These are phyloP conservation scores for Cytospora piceicola DNA, from an alignment of 2,329 filamentous ascomycete genomes.

Conservation along the genomic window DNA sequence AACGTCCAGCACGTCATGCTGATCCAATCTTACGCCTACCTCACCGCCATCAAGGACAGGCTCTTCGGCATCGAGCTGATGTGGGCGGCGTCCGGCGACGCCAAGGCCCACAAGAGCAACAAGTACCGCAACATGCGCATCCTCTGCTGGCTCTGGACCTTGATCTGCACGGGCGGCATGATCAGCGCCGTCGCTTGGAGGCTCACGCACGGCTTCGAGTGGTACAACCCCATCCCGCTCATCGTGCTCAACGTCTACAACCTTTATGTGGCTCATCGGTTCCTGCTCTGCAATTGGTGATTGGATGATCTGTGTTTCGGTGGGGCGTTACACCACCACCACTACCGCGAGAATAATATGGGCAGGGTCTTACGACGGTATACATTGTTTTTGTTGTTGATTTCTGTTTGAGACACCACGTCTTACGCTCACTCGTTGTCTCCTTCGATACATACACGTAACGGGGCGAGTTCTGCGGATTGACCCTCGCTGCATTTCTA, in stretches of 20 bases:
- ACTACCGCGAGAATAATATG: background rate
- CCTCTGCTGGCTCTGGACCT: conserved; percentile 44
- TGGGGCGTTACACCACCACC: background rate
- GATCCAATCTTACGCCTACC: conserved; percentile 48
- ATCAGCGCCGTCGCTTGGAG: conserved; percentile 42
- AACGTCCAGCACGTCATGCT: conserved; percentile 48
- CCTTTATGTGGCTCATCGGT: conserved; percentile 45
- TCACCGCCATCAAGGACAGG: conserved; percentile 47
- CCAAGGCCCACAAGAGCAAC: conserved; percentile 46
- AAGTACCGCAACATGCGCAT: conserved; percentile 49
- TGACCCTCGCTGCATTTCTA: background rate
- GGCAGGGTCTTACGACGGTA: background rate
- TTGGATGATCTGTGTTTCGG: background rate
- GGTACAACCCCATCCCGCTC: conserved; percentile 46
- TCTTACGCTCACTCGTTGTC: background rate
- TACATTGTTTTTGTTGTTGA: background rate
- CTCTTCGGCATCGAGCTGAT: conserved; percentile 45
- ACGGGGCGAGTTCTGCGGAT: background rate
- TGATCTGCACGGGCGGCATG: conserved; percentile 40
- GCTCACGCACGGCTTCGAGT: conserved; percentile 40
- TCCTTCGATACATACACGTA: background rate
- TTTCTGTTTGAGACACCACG: background rate
- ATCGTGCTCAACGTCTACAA: conserved; percentile 46
- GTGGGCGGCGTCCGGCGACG: conserved; percentile 46
- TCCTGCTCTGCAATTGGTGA: conserved; percentile 42